Evolutionary conservation across 176 grass and related monocot species (phyloP).

Genomic region (Phyllostachys edulis): DNA sequence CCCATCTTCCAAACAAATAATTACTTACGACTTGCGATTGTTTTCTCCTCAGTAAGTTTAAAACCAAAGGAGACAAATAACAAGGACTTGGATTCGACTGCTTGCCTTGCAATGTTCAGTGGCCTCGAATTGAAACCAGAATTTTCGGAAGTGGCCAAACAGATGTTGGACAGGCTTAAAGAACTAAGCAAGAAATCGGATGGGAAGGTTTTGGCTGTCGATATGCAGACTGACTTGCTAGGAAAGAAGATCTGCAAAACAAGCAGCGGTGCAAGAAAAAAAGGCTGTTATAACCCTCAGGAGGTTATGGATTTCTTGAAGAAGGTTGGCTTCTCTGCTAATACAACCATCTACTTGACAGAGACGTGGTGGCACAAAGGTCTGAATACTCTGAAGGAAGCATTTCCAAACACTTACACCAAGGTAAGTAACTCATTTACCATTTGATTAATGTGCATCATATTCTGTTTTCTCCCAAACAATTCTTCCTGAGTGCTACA

Average conservation of each 20-base stretch:
- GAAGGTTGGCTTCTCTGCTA: conserved; percentile 57
- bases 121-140: conserved; percentile 64
- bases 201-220: conserved; percentile 55
- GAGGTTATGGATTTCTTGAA: conserved; percentile 72
- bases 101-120: conserved; percentile 82
- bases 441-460: conserved; percentile 13
- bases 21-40: conserved; percentile 59
- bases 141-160: conserved; percentile 53
- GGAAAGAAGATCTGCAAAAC: conserved; percentile 66
- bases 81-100: conserved; percentile 61
- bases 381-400: conserved; percentile 61
- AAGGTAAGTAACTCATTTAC: conserved; percentile 49
- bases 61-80: conserved; percentile 53
- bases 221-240: conserved; percentile 67
- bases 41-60: conserved; percentile 70
- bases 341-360: conserved; percentile 78
- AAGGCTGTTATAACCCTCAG: conserved; percentile 64
- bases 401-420: conserved; percentile 77
- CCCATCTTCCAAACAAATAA: conserved; percentile 74
- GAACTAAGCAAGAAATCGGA: conserved; percentile 55
- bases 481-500: neutral
- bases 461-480: neutral
- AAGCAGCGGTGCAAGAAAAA: conserved; percentile 45
- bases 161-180: conserved; percentile 73
- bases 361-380: conserved; percentile 74